phyloP scores from a whole-genome alignment of 2,329 filamentous ascomycete species.

The Hypoxylon sp. region DNA sequence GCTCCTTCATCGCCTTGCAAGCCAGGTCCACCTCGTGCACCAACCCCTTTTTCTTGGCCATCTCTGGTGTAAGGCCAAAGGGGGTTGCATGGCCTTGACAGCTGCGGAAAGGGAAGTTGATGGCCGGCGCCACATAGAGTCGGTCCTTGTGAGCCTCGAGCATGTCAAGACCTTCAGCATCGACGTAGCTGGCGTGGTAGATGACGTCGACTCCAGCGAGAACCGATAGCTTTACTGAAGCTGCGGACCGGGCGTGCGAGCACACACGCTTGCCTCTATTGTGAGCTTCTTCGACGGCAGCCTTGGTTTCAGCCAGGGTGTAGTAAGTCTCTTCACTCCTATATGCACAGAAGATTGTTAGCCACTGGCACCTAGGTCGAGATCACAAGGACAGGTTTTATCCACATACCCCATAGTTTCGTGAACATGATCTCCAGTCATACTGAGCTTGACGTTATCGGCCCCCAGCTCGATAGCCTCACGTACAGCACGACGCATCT shows the following conservation, averaged over 20 bases:
- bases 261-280: slow-evolving; percentile 51
- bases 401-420: slow-evolving; percentile 33
- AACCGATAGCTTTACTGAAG: slow-evolving; percentile 54
- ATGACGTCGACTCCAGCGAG: slow-evolving; percentile 56
- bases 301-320: slow-evolving; percentile 55
- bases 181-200: slow-evolving; percentile 56
- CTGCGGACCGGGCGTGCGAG: slow-evolving; percentile 55
- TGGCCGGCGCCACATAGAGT: slow-evolving; percentile 52
- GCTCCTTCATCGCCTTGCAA: slow-evolving; percentile 52
- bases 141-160: slow-evolving; percentile 51
- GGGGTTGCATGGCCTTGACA: slow-evolving; percentile 44
- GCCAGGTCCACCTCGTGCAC: slow-evolving; percentile 53
- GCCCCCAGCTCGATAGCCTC: slow-evolving; percentile 50
- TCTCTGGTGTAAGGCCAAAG: slow-evolving; percentile 53
- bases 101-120: slow-evolving; percentile 53
- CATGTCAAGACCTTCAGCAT: slow-evolving; percentile 52
- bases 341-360: not conserved
- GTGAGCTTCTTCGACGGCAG: slow-evolving; percentile 58
- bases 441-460: slow-evolving; percentile 55
- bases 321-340: slow-evolving; percentile 50
- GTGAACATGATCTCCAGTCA: slow-evolving; percentile 44
- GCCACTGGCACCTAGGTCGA: too few relatives aligned
- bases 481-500: slow-evolving; percentile 52
- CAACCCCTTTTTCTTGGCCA: slow-evolving; percentile 55
- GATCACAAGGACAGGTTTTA: too few relatives aligned